Percentiles rank a stretch among this genome's conserved stretches.
phyloP scores from a whole-genome alignment of 345 rosid genomes.

The Gossypium stocksii region DNA sequence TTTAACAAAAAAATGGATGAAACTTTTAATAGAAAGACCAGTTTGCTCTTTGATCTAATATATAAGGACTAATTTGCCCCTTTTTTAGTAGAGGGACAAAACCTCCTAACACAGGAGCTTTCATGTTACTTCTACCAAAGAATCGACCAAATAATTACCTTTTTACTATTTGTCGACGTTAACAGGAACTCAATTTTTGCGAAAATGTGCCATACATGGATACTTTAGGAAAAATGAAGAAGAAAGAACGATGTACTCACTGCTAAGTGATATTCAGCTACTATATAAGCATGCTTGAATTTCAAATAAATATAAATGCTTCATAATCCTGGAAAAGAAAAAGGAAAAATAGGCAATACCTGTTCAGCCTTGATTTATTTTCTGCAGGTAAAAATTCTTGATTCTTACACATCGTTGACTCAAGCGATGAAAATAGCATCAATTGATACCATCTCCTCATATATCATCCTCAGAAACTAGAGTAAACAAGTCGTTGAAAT shows the following conservation, averaged over 20 bases:
- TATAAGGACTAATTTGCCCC: fast-evolving
- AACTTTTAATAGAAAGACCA: too few species aligned
- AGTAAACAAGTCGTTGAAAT: slow-evolving; percentile 3
- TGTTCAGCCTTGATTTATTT: not conserved
- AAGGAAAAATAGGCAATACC: not conserved
- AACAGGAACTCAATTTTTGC: not conserved
- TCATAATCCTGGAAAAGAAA: not conserved
- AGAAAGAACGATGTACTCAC: not conserved
- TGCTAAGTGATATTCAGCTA: not conserved
- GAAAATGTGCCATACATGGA: not conserved
- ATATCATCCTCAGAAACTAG: slow-evolving; percentile 2
- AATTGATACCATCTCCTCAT: not conserved
- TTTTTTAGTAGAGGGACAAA: too few species aligned
- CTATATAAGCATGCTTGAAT: not conserved
- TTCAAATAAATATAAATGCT: not conserved
- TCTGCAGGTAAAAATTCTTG: not conserved
- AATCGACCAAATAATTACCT: too few species aligned
- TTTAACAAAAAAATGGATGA: too few species aligned
- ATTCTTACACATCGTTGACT: not conserved
- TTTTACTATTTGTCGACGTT: not conserved
- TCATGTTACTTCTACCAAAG: too few species aligned
- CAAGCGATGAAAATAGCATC: not conserved
- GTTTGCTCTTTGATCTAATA: too few species aligned
- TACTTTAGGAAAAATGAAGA: not conserved
- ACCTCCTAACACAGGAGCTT: too few species aligned